phyloP scores from a whole-genome alignment of 2,329 filamentous ascomycete species.

The Blastomyces gilchristii region DNA sequence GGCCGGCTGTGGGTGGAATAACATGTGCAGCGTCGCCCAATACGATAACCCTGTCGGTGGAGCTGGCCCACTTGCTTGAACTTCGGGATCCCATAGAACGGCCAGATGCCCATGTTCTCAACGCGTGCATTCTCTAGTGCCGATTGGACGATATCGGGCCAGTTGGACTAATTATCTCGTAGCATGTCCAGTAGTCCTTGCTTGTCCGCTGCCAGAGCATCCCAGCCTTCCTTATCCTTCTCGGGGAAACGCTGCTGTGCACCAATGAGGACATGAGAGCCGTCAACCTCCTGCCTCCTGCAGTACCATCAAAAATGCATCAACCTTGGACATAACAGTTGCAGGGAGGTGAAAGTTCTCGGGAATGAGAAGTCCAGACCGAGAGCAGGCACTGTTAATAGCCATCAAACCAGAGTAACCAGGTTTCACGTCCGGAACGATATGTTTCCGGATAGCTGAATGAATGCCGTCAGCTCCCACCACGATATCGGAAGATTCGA shows the following conservation, averaged over 20 bases:
- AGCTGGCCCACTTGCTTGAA: constrained; percentile 38
- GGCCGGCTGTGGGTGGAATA: constrained; percentile 50
- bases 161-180: constrained; percentile 25
- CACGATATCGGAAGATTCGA: constrained; percentile 35
- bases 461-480: constrained; percentile 42
- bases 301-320: constrained; percentile 44
- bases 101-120: constrained; percentile 39
- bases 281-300: constrained; percentile 41
- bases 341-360: constrained; percentile 34
- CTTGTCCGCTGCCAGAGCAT: constrained; percentile 32
- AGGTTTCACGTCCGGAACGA: neutral
- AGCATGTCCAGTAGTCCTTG: constrained; percentile 30
- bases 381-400: constrained; percentile 15
- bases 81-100: constrained; percentile 41
- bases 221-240: constrained; percentile 37
- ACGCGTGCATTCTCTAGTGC: constrained; percentile 30
- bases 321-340: constrained; percentile 35
- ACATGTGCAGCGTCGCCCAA: constrained; percentile 56
- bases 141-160: constrained; percentile 29
- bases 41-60: constrained; percentile 33
- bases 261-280: constrained; percentile 42
- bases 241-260: constrained; percentile 34
- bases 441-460: constrained; percentile 19
- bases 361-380: constrained; percentile 16
- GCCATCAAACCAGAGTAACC: constrained; percentile 16